Evolutionary conservation across 371 early-diverging fungal species (phyloP).

Genomic region (Apophysomyces trapeziformis): DNA sequence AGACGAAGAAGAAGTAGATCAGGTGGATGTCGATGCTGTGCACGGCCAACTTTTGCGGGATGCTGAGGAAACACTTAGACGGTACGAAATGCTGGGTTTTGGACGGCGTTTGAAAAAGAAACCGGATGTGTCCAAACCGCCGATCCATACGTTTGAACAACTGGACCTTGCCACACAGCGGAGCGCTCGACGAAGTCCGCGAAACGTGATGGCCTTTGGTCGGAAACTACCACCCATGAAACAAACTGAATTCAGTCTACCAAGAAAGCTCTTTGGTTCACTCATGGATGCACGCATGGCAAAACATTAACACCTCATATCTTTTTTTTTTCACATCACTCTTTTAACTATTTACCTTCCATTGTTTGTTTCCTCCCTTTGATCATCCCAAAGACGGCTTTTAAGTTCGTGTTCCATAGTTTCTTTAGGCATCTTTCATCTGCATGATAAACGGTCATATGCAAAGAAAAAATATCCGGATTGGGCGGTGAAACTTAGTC

Average conservation of each 20-base stretch:
- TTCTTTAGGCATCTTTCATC: background rate
- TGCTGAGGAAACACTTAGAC: conserved; percentile 53
- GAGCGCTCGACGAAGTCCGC: conserved; percentile 13
- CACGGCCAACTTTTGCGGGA: conserved; percentile 54
- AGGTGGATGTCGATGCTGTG: conserved; percentile 41
- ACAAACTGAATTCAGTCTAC: conserved; percentile 51
- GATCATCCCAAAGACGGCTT: background rate
- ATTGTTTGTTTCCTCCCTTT: too few species aligned
- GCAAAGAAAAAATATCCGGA: too few species aligned
- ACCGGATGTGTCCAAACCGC: conserved; percentile 13
- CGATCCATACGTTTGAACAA: background rate
- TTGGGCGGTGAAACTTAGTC: too few species aligned
- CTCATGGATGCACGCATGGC: conserved; percentile 26
- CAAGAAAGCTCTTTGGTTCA: conserved; percentile 30
- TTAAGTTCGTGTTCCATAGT: background rate
- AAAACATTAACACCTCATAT: background rate
- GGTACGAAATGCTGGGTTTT: conserved; percentile 60
- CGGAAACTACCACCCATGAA: conserved; percentile 49
- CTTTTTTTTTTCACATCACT: background rate
- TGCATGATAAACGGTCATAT: too few species aligned
- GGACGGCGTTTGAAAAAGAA: conserved; percentile 9
- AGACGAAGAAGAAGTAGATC: conserved; percentile 18
- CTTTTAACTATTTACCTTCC: background rate
- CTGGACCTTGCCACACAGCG: conserved; percentile 7
- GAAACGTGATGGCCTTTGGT: conserved; percentile 57